phyloP scores from a whole-genome alignment of 192 early-diverging fungal genomes.

The Linnemannia elongata region DNA sequence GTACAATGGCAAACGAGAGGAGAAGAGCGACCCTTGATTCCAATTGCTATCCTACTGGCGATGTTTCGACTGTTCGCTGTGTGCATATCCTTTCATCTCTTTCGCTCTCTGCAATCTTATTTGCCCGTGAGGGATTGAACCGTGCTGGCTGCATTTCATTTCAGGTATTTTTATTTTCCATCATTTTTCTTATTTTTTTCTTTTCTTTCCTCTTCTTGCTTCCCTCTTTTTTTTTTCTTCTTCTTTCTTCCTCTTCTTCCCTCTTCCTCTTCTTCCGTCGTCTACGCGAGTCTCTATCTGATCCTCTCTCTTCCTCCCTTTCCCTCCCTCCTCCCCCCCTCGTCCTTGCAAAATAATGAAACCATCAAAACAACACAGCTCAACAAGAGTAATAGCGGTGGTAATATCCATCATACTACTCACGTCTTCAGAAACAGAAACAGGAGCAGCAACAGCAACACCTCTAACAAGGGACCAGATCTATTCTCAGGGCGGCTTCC shows the following conservation, averaged over 20 bases:
- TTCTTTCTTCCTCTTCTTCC: neutral
- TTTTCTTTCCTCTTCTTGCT: neutral
- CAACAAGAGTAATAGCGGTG: neutral
- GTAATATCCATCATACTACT: neutral
- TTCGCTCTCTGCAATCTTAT: no score
- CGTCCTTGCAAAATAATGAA: neutral
- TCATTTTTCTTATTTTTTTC: neutral
- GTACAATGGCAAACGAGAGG: neutral
- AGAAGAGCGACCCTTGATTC: neutral
- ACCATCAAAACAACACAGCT: neutral
- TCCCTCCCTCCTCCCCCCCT: no score
- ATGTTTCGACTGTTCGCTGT: neutral
- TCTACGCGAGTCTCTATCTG: neutral
- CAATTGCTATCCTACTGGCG: neutral
- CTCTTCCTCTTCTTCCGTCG: neutral
- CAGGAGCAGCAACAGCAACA: neutral
- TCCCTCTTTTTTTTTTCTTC: neutral
- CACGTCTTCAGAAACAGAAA: neutral
- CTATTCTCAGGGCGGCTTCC: constrained; percentile 37
- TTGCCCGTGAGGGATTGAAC: neutral
- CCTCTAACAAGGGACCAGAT: constrained; percentile 44
- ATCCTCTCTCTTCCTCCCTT: neutral
- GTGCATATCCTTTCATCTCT: no score
- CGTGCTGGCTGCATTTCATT: neutral
- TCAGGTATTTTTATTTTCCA: neutral